Evolutionary conservation across 2,329 filamentous ascomycete genomes (phyloP).

Genomic region (Knoxdaviesia proteae): DNA sequence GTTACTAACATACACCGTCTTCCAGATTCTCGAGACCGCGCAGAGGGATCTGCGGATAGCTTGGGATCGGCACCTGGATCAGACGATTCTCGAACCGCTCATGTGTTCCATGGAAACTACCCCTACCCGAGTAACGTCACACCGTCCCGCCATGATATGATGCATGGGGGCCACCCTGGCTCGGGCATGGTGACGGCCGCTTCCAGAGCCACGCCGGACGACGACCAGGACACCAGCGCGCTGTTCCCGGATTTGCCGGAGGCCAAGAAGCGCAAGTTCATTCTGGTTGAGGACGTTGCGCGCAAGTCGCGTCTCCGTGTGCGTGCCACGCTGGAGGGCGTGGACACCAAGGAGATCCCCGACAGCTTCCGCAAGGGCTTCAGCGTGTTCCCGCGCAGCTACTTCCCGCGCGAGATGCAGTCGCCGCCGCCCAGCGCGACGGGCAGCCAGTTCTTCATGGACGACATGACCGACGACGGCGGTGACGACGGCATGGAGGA

Average conservation of each 20-base stretch:
- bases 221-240: constrained; percentile 39
- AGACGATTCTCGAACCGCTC: background rate
- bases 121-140: constrained; percentile 2
- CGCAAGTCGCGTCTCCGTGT: constrained; percentile 67
- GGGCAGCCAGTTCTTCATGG: constrained; percentile 53
- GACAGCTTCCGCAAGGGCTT: constrained; percentile 84
- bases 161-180: background rate
- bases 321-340: constrained; percentile 76
- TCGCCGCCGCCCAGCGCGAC: constrained; percentile 58
- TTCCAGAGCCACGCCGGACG: constrained; percentile 13
- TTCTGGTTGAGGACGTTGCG: constrained; percentile 77
- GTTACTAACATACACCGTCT: no score
- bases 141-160: background rate
- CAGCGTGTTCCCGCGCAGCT: constrained; percentile 77
- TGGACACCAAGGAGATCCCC: constrained; percentile 88
- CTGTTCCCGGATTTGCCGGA: constrained; percentile 80
- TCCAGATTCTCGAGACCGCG: no score
- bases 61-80: background rate
- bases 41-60: no score
- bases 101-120: constrained; percentile 1
- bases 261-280: constrained; percentile 86
- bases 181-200: background rate
- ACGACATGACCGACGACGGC: constrained; percentile 34
- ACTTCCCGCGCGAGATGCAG: constrained; percentile 86
- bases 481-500: constrained; percentile 29